Base-by-base conservation (phyloP, 495 filamentous ascomycete genomes). In the Trichoderma erinaceum region DNA sequence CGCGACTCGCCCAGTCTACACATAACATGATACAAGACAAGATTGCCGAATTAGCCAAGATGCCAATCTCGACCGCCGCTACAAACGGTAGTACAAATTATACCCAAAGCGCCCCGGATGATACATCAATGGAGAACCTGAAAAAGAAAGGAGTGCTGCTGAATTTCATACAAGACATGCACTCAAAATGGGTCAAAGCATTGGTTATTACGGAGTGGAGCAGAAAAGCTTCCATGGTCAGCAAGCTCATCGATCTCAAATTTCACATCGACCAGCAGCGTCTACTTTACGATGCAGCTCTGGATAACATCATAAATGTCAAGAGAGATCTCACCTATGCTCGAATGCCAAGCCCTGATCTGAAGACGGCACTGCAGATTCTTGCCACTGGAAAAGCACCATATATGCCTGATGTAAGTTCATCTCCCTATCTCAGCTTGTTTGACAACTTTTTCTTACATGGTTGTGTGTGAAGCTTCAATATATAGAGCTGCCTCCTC, bases 181-280 rank as follows among this genome's bases (percentile, higher is more conserved):
- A 86, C 66, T 73, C 78, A 2, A 79, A 80, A 76, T 98, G 96
- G 79, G 92, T 95, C 74, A 97, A 99, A 78, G 83, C 91, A 18
- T 83, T 97, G 15, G 92, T 98, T 18, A 86, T 99, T 48, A 86
- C 88, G 3, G 88, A 90, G 74, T 99, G 95, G 95, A 90, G 89
- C 74, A 85, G 88, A 70, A 90, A 92, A 72, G 88, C 88, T 32
- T 82, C 84, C 35, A 85, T 89, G 65, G 88, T 98, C 44, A 89
- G 88, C 71, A 89, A 87, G 74, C 80, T 97, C 44, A 93, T 97
- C 71, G 93, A 97, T 78, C 77, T 98, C 64, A 87, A 88, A 73
- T 78, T 80, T 13, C 92, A 93, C 80, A 80, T 93, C 67, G 83
- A 85, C 48, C 78, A 77, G 6, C 85, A 91, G 72, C 80, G 85